These are phyloP conservation scores for Ichthyophonus hoferi DNA, from an alignment of 208 protist species.

Conservation along the genomic window DNA sequence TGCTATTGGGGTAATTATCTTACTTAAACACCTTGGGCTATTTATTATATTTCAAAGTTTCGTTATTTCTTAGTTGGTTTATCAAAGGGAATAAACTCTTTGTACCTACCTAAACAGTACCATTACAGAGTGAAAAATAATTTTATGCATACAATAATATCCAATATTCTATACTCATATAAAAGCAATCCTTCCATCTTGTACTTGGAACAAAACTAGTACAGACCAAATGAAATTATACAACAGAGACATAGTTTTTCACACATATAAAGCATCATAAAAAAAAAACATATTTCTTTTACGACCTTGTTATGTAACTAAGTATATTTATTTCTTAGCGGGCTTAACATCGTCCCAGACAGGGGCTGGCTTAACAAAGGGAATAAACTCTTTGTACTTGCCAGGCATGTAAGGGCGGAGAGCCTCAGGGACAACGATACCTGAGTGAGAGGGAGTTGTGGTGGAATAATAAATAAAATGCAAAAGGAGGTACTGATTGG, in stretches of 20 bases:
- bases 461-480: not conserved
- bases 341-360: constrained; percentile 23
- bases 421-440: constrained; percentile 80
- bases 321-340: not conserved
- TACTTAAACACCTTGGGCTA: too few relatives aligned
- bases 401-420: constrained; percentile 68
- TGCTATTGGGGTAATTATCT: too few relatives aligned
- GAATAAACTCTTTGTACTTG: constrained; percentile 21
- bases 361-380: constrained; percentile 45
- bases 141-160: too few relatives aligned
- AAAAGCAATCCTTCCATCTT: too few relatives aligned
- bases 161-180: too few relatives aligned
- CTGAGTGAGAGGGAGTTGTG: not conserved
- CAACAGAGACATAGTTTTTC: too few relatives aligned
- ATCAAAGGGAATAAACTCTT: constrained; percentile 45
- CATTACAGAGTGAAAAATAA: too few relatives aligned
- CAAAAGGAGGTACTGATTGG: not conserved
- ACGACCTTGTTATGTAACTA: not conserved
- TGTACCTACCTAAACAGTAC: not conserved
- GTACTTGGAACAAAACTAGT: too few relatives aligned
- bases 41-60: not conserved
- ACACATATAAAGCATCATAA: too few relatives aligned
- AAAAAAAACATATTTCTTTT: too few relatives aligned
- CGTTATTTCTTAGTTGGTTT: constrained; percentile 11
- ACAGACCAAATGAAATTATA: too few relatives aligned